These are phyloP conservation scores for Nannizziopsis arthrosporioides DNA, from an alignment of 2,329 filamentous ascomycete species.

Conservation along the genomic window DNA sequence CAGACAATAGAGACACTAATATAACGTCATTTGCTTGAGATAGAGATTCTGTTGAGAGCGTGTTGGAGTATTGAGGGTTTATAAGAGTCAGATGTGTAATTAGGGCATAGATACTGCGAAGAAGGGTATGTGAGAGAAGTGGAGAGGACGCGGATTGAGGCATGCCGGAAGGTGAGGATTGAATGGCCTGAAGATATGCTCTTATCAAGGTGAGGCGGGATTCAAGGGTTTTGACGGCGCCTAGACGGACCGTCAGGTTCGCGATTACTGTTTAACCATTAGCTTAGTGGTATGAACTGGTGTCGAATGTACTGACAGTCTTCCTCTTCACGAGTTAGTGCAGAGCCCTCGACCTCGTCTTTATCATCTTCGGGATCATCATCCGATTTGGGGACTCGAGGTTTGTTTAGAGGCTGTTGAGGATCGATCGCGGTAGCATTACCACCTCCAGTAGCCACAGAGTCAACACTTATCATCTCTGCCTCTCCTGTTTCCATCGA, in stretches of 20 bases:
- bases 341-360: constrained; percentile 19
- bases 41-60: constrained; percentile 58
- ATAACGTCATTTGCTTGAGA: constrained; percentile 76
- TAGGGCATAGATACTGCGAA: constrained; percentile 80
- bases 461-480: constrained; percentile 96
- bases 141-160: constrained; percentile 22
- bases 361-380: constrained; percentile 14
- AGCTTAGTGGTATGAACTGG: constrained; percentile 1
- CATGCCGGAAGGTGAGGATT: constrained; percentile 48
- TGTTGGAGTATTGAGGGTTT: constrained; percentile 54
- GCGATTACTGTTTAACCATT: constrained; percentile 41
- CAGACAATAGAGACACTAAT: constrained; percentile 62
- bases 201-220: constrained; percentile 60
- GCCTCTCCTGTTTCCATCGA: constrained; percentile 87
- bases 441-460: constrained; percentile 72
- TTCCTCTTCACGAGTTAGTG: constrained; percentile 50
- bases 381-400: constrained; percentile 22
- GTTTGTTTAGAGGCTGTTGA: constrained; percentile 12
- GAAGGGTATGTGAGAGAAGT: constrained; percentile 52
- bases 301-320: constrained; percentile 38
- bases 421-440: constrained; percentile 55
- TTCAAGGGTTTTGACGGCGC: constrained; percentile 88
- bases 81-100: constrained; percentile 73
- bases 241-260: constrained; percentile 71
- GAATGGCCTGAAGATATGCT: constrained; percentile 62